These are phyloP conservation scores for Neofusicoccum parvum DNA, from an alignment of 2,329 filamentous ascomycete species.

Conservation along the genomic window DNA sequence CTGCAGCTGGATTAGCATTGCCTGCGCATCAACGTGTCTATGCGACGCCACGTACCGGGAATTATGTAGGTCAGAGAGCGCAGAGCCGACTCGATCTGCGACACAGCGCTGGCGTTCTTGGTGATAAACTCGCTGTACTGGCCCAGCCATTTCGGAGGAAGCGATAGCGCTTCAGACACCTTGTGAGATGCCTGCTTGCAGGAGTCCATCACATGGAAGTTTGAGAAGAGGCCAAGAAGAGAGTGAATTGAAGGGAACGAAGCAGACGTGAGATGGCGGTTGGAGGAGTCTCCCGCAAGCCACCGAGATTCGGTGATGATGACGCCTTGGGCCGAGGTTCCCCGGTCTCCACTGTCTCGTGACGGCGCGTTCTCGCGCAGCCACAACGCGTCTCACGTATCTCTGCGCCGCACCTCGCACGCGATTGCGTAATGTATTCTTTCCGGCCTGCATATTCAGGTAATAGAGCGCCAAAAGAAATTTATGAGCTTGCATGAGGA, in stretches of 20 bases:
- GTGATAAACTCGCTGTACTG: slow-evolving; percentile 90
- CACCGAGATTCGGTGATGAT: slow-evolving; percentile 6
- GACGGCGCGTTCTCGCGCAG: slow-evolving; percentile 3
- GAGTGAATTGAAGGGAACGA: not conserved
- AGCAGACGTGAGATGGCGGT: not conserved
- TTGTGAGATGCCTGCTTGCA: slow-evolving; percentile 42
- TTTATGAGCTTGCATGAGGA: too few species aligned
- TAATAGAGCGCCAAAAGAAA: not conserved
- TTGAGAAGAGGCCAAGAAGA: not conserved
- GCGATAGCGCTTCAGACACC: slow-evolving; percentile 53
- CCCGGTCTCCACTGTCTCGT: not conserved
- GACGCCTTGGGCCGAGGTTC: slow-evolving; percentile 20
- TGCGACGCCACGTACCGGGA: slow-evolving; percentile 61
- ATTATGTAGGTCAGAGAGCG: slow-evolving; percentile 95
- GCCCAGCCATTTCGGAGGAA: slow-evolving; percentile 67
- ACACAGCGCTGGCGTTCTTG: slow-evolving; percentile 90
- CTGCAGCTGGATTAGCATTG: slow-evolving; percentile 42
- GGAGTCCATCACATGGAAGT: slow-evolving; percentile 25
- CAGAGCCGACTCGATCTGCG: slow-evolving; percentile 91
- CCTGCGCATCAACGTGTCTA: not conserved
- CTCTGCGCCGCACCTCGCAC: not conserved
- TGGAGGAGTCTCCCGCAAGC: not conserved
- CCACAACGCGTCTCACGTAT: not conserved
- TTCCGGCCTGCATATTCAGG: not conserved
- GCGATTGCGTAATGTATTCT: not conserved